Conservation (phyloP, 441 rosid species). For the Euphorbia corollata region DNA sequence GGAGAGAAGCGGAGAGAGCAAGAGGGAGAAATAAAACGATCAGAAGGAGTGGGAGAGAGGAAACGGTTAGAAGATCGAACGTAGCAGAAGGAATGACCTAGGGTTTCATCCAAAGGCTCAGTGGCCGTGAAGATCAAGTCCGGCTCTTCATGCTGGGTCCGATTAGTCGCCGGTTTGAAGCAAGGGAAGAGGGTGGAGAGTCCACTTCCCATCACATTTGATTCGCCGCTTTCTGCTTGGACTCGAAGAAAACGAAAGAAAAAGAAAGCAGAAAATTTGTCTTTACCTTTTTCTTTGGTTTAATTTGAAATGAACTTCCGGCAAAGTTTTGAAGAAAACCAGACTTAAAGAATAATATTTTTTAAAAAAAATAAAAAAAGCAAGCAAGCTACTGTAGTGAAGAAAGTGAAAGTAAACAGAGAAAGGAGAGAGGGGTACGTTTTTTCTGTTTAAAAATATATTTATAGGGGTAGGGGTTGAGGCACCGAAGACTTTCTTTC, state of each 20-base stretch:
- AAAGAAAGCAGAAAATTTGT: background rate
- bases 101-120: constrained; percentile 78
- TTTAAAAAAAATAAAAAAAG: background rate
- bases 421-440: constrained; percentile 3
- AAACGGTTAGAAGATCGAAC: constrained; percentile 80
- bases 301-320: constrained; percentile 14
- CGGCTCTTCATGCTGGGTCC: constrained; percentile 22
- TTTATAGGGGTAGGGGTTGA: background rate
- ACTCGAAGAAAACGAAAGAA: constrained; percentile 28
- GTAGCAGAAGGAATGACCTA: constrained; percentile 87
- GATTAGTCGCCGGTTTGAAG: constrained; percentile 46
- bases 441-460: background rate
- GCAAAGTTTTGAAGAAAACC: background rate
- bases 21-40: constrained; percentile 80
- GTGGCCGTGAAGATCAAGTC: constrained; percentile 40
- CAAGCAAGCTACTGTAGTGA: background rate
- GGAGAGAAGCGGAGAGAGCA: constrained; percentile 81
- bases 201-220: constrained; percentile 99
- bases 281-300: background rate
- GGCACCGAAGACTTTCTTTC: constrained; percentile 9
- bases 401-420: constrained; percentile 11
- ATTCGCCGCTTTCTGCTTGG: constrained; percentile 27
- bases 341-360: background rate
- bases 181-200: constrained; percentile 70
- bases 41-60: constrained; percentile 61